A percentile compares a stretch with the other conserved stretches of the same genome.
These are phyloP conservation scores for Tulasnella sp. DNA, from an alignment of 768 basidiomycete species.

Conservation along the genomic window DNA sequence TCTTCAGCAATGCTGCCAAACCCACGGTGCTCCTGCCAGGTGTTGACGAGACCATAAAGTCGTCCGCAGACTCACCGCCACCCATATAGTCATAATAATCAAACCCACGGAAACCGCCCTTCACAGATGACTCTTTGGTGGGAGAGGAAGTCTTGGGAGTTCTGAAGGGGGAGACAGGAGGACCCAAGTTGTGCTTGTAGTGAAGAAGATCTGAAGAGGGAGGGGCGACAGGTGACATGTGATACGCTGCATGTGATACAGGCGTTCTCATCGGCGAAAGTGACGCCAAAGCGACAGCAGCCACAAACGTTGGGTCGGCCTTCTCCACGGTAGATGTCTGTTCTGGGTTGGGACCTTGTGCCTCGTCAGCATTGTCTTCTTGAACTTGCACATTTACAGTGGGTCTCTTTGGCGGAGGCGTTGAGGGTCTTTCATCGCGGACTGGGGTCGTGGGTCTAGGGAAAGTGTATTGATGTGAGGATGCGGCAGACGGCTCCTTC, in stretches of 20 bases:
- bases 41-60: conserved; percentile 1
- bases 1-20: neutral
- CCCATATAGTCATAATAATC: conserved; percentile 12
- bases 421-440: neutral
- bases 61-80: conserved; percentile 6
- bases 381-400: neutral
- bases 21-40: too few relatives aligned
- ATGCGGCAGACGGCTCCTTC: neutral
- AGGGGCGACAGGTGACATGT: conserved; percentile 13
- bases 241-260: conserved; percentile 11
- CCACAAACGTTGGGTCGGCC: conserved; percentile 9
- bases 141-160: neutral
- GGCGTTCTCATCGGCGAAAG: conserved; percentile 14
- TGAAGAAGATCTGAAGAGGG: conserved; percentile 42
- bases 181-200: conserved; percentile 56
- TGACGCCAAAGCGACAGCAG: conserved; percentile 12
- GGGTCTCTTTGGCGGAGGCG: neutral
- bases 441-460: conserved; percentile 8
- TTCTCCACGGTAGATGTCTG: too few relatives aligned
- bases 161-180: conserved; percentile 33
- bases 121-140: too few relatives aligned
- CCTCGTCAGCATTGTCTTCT: conserved; percentile 1
- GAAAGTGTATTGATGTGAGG: neutral
- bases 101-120: neutral
- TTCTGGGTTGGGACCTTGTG: neutral